A percentile compares a stretch with the other conserved stretches of the same genome.
These are phyloP conservation scores for Fusarium graminum DNA, from an alignment of 2,329 filamentous ascomycete species.

Conservation along the genomic window DNA sequence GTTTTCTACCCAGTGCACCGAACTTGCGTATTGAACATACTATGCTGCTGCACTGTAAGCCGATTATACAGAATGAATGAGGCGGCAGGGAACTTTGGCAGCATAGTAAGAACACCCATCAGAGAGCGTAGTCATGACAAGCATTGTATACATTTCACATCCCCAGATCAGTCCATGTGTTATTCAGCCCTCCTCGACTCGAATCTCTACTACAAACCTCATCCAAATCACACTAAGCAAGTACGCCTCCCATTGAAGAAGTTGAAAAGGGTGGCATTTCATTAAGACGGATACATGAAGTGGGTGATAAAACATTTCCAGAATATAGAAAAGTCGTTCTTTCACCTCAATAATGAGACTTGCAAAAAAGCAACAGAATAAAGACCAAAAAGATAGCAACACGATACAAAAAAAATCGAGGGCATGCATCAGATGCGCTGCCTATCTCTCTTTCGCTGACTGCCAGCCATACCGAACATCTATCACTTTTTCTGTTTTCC, in stretches of 20 bases:
- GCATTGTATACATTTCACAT: too few relatives aligned
- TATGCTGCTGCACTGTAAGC: too few relatives aligned
- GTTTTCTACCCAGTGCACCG: too few relatives aligned
- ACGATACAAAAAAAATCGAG: constrained; percentile 27
- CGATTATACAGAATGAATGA: too few relatives aligned
- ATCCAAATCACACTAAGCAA: not conserved
- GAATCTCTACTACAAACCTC: not conserved
- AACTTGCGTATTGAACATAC: too few relatives aligned
- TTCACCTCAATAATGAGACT: constrained; percentile 19
- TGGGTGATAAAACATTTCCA: not conserved
- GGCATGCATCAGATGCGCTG: constrained; percentile 31
- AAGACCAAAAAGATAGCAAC: constrained; percentile 9
- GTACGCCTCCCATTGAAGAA: constrained; percentile 18
- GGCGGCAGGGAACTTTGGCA: too few relatives aligned
- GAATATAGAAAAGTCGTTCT: not conserved
- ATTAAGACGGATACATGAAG: constrained; percentile 41
- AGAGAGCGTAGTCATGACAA: too few relatives aligned
- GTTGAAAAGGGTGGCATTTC: constrained; percentile 36
- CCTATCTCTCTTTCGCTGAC: constrained; percentile 23
- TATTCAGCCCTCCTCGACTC: too few relatives aligned
- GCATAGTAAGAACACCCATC: too few relatives aligned
- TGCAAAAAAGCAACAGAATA: constrained; percentile 9
- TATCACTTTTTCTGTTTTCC: constrained; percentile 8
- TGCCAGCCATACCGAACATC: constrained; percentile 6
- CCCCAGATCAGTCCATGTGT: too few relatives aligned